Base-by-base conservation (phyloP, 2,329 filamentous ascomycete species). In the Exserohilum rostratum region DNA sequence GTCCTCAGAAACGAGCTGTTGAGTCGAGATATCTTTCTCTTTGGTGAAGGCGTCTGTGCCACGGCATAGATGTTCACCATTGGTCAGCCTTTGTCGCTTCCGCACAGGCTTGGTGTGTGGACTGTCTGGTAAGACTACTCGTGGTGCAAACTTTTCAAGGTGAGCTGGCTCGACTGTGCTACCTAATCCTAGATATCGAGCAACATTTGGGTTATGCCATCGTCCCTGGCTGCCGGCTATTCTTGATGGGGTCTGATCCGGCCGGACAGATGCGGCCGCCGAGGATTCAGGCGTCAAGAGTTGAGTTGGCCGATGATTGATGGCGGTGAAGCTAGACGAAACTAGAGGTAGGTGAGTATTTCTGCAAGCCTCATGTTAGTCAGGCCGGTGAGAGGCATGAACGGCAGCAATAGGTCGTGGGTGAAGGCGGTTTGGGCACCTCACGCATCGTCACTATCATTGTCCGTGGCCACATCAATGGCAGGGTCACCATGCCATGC, bases 121-220 rank as follows among this genome's bases (percentile, higher is more conserved):
- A 30, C 34, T 29, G 15, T 35, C 17, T 17, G 55, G 46, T 7
- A 39, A 34, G 22, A 53, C 37, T 22, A 50, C 45, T n/a, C 51
- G 34, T 27, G 60, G 50, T 3, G 54, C 61, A 56, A 60, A 56
- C 40, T 56, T 64, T 3, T 58, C 47, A n/a, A 69, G 43, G 43
- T 63, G 61, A 10, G 51, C 18, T 15, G 65, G 61, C 37, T 69
- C 68, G 15, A 43, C 31, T 6, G 54, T 39, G 38, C 31, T 48
- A 22, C 60, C 65, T 2, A 72, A 46, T 6, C 69, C 70, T 1
- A 73, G 62, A 40, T 74, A 71, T 5, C 62, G 51, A 11, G 67
- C 70, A 12, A 73, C 61, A 25, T 61, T 48, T 18, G 67, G 61
- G 44, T 72, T 67, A 13, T 65, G 63, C 39, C 54, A 51, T n/a